A percentile compares a stretch with the other conserved stretches of the same genome.
Conservation (phyloP, 2,329 filamentous ascomycete genomes). For the Hymenoscyphus linearis region DNA sequence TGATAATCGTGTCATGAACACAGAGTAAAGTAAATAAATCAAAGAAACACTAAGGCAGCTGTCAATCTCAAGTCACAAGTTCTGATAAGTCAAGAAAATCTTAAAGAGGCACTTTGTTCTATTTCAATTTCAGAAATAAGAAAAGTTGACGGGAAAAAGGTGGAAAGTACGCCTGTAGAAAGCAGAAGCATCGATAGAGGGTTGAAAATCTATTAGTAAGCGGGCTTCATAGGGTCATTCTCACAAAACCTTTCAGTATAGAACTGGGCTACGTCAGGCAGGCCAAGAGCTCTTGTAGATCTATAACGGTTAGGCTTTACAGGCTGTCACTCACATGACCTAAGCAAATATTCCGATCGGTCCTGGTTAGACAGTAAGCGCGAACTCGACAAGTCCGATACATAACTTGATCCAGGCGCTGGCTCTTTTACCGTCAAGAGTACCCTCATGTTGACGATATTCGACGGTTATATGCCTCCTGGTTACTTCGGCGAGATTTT, state of each 20-base stretch:
- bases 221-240: background rate
- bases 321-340: background rate
- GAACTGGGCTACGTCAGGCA: background rate
- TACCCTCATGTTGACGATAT: background rate
- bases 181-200: too few relatives aligned
- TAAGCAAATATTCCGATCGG: background rate
- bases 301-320: background rate
- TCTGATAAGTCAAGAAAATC: too few relatives aligned
- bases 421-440: background rate
- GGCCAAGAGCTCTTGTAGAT: background rate
- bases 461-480: background rate
- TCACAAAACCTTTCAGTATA: background rate
- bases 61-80: too few relatives aligned
- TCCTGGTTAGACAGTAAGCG: background rate
- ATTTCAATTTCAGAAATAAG: too few relatives aligned
- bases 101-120: too few relatives aligned
- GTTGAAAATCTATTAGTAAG: background rate
- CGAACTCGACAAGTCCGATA: conserved; percentile 1
- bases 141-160: too few relatives aligned
- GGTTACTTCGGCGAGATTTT: background rate
- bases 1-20: too few relatives aligned
- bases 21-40: too few relatives aligned
- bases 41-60: too few relatives aligned
- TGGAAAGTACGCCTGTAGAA: too few relatives aligned
- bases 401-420: background rate